Conservation (phyloP, 768 basidiomycete genomes). For the Podaxis sp. region DNA sequence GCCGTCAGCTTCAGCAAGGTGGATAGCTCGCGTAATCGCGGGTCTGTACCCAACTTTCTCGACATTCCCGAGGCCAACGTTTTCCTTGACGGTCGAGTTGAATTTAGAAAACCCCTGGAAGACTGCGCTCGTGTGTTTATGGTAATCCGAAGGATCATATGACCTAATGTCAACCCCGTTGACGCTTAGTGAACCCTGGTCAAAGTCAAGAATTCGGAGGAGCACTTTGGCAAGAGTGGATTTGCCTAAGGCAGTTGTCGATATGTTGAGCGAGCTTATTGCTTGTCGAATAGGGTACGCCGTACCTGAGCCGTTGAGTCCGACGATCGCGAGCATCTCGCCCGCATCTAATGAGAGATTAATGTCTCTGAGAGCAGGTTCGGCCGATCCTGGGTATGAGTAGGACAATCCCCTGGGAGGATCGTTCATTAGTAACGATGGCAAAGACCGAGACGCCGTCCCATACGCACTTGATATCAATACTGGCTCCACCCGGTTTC, state of each 20-base stretch:
- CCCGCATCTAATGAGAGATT: slow-evolving; percentile 69
- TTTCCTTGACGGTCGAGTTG: slow-evolving; percentile 72
- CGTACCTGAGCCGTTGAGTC: slow-evolving; percentile 77
- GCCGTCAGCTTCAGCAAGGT: slow-evolving; percentile 64
- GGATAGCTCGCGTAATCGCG: slow-evolving; percentile 61
- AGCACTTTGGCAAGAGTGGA: slow-evolving; percentile 83
- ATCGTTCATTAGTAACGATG: slow-evolving; percentile 1
- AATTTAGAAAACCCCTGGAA: slow-evolving; percentile 87
- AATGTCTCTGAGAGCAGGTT: slow-evolving; percentile 66
- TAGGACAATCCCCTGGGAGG: slow-evolving; percentile 45
- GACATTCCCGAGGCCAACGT: slow-evolving; percentile 81
- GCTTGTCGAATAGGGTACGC: slow-evolving; percentile 11
- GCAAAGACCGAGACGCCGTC: neutral
- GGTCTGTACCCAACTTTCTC: slow-evolving; percentile 51
- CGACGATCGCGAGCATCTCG: slow-evolving; percentile 81
- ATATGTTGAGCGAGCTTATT: neutral
- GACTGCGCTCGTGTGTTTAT: slow-evolving; percentile 71
- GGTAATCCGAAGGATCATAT: slow-evolving; percentile 65
- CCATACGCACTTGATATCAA: slow-evolving; percentile 58
- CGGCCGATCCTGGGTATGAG: slow-evolving; percentile 71
- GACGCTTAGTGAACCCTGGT: slow-evolving; percentile 61
- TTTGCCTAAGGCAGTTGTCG: slow-evolving; percentile 51
- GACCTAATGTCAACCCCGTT: slow-evolving; percentile 68
- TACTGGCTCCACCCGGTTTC: slow-evolving; percentile 54
- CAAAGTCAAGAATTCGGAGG: slow-evolving; percentile 74